These are phyloP conservation scores for Coemansia sp. DNA, from an alignment of 192 early-diverging fungal species.

Conservation along the genomic window DNA sequence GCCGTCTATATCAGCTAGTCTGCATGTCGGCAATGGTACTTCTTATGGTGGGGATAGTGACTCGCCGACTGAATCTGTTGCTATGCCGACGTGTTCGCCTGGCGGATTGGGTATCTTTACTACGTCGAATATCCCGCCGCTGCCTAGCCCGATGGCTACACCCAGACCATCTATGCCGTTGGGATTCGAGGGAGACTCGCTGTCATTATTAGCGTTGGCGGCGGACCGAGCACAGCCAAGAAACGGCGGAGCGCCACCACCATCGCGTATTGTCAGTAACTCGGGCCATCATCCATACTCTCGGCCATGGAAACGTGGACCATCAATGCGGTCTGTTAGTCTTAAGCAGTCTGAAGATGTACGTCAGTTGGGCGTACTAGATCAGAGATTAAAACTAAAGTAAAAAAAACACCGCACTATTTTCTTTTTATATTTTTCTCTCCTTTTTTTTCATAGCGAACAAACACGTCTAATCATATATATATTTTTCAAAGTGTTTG, in stretches of 20 bases:
- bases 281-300: constrained; percentile 38
- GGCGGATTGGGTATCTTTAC: constrained; percentile 50
- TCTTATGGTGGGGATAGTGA: not conserved
- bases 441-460: constrained; percentile 7
- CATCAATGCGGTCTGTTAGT: constrained; percentile 51
- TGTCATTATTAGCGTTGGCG: constrained; percentile 34
- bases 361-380: constrained; percentile 45
- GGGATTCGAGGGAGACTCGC: constrained; percentile 46
- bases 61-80: constrained; percentile 11
- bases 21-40: constrained; percentile 5
- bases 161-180: constrained; percentile 33
- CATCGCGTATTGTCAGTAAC: constrained; percentile 8
- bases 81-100: constrained; percentile 14
- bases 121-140: constrained; percentile 13
- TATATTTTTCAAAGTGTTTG: not conserved
- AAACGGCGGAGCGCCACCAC: constrained; percentile 10
- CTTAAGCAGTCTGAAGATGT: constrained; percentile 52
- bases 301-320: constrained; percentile 21
- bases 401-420: constrained; percentile 4
- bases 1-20: constrained; percentile 49
- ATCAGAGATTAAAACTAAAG: constrained; percentile 49
- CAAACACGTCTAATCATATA: not conserved
- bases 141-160: constrained; percentile 52
- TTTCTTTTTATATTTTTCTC: not conserved
- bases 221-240: constrained; percentile 35